phyloP scores from a whole-genome alignment of 192 early-diverging fungal genomes.

The Funneliformis mosseae region DNA sequence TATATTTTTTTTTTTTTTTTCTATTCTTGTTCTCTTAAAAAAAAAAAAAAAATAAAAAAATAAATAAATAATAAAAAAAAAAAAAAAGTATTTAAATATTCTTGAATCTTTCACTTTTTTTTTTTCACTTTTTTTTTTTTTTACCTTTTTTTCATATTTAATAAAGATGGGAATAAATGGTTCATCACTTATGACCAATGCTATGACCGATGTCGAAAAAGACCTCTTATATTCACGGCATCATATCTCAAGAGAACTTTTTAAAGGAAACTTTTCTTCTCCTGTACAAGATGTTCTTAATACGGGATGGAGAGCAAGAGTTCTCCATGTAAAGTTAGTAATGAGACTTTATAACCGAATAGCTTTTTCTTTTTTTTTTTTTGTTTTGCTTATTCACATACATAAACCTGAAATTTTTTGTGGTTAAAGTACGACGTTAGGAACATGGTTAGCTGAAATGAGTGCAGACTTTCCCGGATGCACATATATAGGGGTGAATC shows the following conservation, averaged over 20 bases:
- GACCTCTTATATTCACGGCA: neutral
- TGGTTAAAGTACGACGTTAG: neutral
- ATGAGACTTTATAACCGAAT: neutral
- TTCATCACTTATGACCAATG: neutral
- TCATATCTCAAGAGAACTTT: constrained; percentile 8
- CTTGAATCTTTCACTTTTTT: no score
- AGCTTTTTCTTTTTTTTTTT: neutral
- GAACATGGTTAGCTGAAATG: constrained; percentile 4
- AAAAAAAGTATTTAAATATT: no score
- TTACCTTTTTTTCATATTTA: no score
- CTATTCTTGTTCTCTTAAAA: no score
- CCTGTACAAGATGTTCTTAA: neutral
- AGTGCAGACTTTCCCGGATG: neutral
- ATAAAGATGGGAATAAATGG: neutral
- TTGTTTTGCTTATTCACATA: neutral
- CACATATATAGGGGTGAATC: neutral
- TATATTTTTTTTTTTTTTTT: no score
- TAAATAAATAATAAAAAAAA: no score
- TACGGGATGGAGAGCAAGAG: neutral
- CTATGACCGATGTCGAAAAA: neutral
- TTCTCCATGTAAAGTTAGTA: neutral
- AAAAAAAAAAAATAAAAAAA: no score
- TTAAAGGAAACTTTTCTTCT: constrained; percentile 1
- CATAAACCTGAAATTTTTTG: no score
- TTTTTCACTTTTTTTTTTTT: no score